Conservation (phyloP, 768 basidiomycete genomes). For the Rhodotorula paludigena region DNA sequence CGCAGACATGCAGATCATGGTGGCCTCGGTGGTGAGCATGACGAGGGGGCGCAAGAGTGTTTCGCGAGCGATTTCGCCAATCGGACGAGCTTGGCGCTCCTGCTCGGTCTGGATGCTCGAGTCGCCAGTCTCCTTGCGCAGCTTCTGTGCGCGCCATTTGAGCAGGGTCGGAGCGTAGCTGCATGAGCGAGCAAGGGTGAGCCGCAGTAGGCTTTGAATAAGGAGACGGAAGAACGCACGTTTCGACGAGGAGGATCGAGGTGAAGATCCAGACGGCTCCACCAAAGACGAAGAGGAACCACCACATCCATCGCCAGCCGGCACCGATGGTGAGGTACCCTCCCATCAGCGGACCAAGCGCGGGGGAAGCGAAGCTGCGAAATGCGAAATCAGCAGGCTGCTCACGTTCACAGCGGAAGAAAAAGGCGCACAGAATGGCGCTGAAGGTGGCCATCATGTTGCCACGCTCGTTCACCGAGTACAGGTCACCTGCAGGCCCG, state of each 20-base stretch:
- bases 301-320: conserved; percentile 64
- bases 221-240: conserved; percentile 39
- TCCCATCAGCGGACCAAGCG: conserved; percentile 61
- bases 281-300: conserved; percentile 17
- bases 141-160: conserved; percentile 51
- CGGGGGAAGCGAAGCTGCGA: neutral
- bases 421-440: conserved; percentile 36
- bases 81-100: conserved; percentile 50
- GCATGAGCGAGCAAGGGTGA: neutral
- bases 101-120: conserved; percentile 49
- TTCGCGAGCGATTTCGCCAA: conserved; percentile 56
- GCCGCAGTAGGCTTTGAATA: neutral
- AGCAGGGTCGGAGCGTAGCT: conserved; percentile 60
- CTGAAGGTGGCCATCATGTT: conserved; percentile 46
- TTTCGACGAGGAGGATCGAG: conserved; percentile 57
- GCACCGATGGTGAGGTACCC: conserved; percentile 54
- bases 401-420: neutral
- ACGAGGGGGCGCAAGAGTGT: conserved; percentile 60
- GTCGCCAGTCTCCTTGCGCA: conserved; percentile 51
- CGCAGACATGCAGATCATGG: conserved; percentile 59
- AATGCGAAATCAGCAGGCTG: neutral
- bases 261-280: conserved; percentile 42
- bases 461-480: conserved; percentile 44
- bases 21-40: conserved; percentile 61
- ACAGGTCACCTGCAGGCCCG: conserved; percentile 28